Base-by-base conservation (phyloP, 1,284 basidiomycete genomes). In the Heterobasidion occidentale region DNA sequence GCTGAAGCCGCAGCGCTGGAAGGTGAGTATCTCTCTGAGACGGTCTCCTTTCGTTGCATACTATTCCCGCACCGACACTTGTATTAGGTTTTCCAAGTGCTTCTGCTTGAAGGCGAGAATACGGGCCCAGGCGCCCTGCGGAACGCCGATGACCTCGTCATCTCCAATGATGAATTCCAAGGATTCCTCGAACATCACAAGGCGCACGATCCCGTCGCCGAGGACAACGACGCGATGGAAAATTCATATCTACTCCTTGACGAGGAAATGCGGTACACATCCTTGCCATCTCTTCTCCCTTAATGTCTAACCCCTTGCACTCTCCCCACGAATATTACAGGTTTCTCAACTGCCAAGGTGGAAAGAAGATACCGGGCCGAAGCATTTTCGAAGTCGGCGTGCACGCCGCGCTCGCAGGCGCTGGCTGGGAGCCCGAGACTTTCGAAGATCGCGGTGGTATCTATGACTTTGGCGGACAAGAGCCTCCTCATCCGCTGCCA, bases 41-140 rank as follows among this genome's bases (percentile, higher is more conserved):
- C 9, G 6, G 8, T 46, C 27, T 15, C 27, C 51, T 52, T 19
- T 52, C 11, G 34, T 8, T n/a, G 7, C 62, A 67, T 14, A 72
- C 68, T n/a, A 58, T 73, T 46, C 60, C 74, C 36, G 57, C 72
- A 15, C 36, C 36, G 47, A 42, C 38, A 12, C 38, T n/a, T 34
- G 68, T 71, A 1, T 12, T 1, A 68, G 65, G 65, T 68, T 15
- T 69, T 69, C 56, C 67, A 68, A 59, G 73, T 73, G 2, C 67
- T 75, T 1, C 55, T 76, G 3, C 61, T 75, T 9, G 70, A 76
- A 19, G 62, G 65, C 36, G 68, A 71, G 58, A 72, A 71, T 51
- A 64, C 60, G 8, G 67, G 67, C 1, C 36, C 58, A 0, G 46
- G 57, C 60, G 53, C 64, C n/a, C 59, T 73, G 5, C 71, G 74